A percentile compares a stretch with the other conserved stretches of the same genome.
These are phyloP conservation scores for Stylonectria norvegica DNA, from an alignment of 2,329 filamentous ascomycete genomes.

Conservation along the genomic window DNA sequence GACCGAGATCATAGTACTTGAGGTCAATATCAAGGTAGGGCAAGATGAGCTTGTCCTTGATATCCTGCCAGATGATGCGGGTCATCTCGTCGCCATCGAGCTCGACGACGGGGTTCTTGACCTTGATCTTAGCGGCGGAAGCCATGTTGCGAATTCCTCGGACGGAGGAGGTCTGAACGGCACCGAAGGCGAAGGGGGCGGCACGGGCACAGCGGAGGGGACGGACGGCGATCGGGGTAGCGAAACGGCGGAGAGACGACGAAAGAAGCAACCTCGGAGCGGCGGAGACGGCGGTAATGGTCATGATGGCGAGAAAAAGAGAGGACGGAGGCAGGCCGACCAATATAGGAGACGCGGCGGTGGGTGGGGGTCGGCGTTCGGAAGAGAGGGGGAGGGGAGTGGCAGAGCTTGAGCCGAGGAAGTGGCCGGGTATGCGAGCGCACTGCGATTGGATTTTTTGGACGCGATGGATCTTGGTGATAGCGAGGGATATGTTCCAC, in stretches of 20 bases:
- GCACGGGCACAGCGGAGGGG: slow-evolving; percentile 41
- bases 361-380: slow-evolving; percentile 8
- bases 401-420: slow-evolving; percentile 21
- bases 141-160: slow-evolving; percentile 62
- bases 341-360: slow-evolving; percentile 20
- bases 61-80: slow-evolving; percentile 96
- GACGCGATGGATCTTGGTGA: too few species aligned
- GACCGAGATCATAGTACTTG: slow-evolving; percentile 95
- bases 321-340: slow-evolving; percentile 20
- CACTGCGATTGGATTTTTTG: too few species aligned
- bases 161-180: slow-evolving; percentile 50
- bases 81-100: slow-evolving; percentile 97
- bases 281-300: slow-evolving; percentile 27
- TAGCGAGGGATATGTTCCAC: too few species aligned
- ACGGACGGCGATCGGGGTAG: slow-evolving; percentile 25
- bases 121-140: slow-evolving; percentile 82
- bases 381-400: slow-evolving; percentile 7
- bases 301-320: slow-evolving; percentile 25
- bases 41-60: slow-evolving; percentile 98
- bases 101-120: slow-evolving; percentile 98
- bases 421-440: slow-evolving; percentile 26
- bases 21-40: slow-evolving; percentile 96
- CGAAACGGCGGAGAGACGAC: slow-evolving; percentile 28
- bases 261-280: slow-evolving; percentile 31
- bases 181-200: slow-evolving; percentile 59